Evolutionary conservation across 495 filamentous ascomycete genomes (phyloP).

Genomic region (Pseudevernia furfuracea): DNA sequence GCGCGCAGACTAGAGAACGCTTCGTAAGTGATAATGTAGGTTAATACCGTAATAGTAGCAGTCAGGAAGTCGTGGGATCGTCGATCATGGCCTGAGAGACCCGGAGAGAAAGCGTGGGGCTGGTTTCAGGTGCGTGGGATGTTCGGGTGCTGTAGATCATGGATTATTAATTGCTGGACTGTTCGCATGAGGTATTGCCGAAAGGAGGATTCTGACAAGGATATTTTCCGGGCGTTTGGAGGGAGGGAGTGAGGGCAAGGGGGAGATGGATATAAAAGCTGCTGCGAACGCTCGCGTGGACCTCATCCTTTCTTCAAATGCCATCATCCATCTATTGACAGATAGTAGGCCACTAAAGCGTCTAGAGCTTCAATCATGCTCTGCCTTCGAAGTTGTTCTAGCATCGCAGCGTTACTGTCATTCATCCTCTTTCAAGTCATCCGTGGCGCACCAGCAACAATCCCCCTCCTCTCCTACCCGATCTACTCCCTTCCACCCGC

Average conservation of each 20-base stretch:
- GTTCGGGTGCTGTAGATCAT: neutral
- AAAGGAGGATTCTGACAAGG: neutral
- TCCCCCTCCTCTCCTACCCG: neutral
- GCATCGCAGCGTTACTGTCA: neutral
- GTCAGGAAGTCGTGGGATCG: no score
- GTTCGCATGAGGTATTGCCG: conserved; percentile 2
- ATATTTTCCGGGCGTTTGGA: neutral
- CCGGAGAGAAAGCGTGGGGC: neutral
- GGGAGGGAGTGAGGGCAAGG: neutral
- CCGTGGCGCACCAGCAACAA: neutral
- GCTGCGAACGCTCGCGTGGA: neutral
- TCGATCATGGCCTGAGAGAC: no score
- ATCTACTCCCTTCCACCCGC: neutral
- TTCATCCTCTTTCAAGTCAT: neutral
- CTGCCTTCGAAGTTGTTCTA: neutral
- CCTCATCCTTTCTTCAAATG: no score
- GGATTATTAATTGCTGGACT: neutral
- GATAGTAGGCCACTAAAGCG: neutral
- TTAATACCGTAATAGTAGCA: no score
- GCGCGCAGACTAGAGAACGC: no score
- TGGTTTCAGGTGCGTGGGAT: neutral
- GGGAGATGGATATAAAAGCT: neutral
- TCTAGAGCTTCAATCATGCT: neutral
- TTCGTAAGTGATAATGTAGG: no score
- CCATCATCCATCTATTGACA: neutral